A percentile compares a stretch with the other conserved stretches of the same genome.
These are phyloP conservation scores for Trichosphaerium sp. DNA, from an alignment of 78 protist genomes.

Conservation along the genomic window DNA sequence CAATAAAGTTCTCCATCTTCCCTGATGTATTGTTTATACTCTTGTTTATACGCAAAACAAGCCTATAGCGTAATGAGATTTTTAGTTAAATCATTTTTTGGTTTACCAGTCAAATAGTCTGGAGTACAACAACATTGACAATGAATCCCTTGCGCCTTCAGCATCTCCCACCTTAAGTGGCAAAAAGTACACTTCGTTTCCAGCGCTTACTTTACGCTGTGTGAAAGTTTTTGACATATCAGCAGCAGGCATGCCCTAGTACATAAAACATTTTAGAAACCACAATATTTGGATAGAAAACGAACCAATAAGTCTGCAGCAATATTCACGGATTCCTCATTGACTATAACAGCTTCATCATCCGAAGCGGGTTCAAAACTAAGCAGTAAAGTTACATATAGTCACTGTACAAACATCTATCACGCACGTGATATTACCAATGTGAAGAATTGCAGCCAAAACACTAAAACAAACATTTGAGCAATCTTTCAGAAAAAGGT, in stretches of 20 bases:
- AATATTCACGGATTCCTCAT: conserved; percentile 31
- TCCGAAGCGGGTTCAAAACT: too few species aligned
- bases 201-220: background rate
- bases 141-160: background rate
- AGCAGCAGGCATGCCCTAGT: background rate
- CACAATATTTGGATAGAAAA: background rate
- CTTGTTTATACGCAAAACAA: conserved; percentile 57
- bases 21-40: background rate
- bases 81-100: conserved; percentile 63
- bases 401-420: too few species aligned
- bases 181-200: background rate
- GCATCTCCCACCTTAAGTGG: background rate
- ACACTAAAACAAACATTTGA: too few species aligned
- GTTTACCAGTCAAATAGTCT: conserved; percentile 51
- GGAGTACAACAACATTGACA: conserved; percentile 35
- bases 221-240: too few species aligned
- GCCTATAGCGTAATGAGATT: conserved; percentile 61
- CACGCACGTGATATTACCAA: conserved; percentile 39
- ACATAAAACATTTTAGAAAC: background rate
- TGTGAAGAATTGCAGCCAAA: conserved; percentile 31
- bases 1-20: conserved; percentile 52
- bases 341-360: conserved; percentile 33
- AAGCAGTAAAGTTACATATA: too few species aligned
- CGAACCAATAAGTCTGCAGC: conserved; percentile 19
- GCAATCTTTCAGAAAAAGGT: too few species aligned